phyloP scores from a whole-genome alignment of 768 basidiomycete species.

The Tephrocybe rancida region DNA sequence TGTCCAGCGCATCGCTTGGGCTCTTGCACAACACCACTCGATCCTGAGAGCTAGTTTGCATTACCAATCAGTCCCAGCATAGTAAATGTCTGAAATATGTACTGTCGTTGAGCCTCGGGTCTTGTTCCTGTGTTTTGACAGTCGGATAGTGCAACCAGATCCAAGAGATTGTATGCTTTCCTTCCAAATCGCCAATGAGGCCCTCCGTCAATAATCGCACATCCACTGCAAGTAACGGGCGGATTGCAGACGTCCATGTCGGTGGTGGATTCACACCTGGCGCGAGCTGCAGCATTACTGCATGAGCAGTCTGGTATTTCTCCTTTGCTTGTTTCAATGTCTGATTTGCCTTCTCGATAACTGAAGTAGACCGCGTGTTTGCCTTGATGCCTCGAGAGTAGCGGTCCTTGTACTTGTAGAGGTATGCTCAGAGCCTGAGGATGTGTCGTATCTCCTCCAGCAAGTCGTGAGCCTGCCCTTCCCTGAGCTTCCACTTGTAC shows the following conservation, averaged over 20 bases:
- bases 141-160: not conserved
- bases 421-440: conserved; percentile 2
- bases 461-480: not conserved
- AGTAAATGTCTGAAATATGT: no score
- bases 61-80: not conserved
- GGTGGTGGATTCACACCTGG: not conserved
- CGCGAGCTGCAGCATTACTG: not conserved
- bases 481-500: not conserved
- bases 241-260: not conserved
- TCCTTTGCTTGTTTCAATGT: not conserved
- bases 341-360: not conserved
- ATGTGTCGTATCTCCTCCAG: not conserved
- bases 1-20: conserved; percentile 19
- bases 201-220: not conserved
- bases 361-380: not conserved
- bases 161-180: not conserved
- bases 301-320: not conserved
- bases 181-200: conserved; percentile 1
- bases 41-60: conserved; percentile 16
- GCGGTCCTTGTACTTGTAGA: conserved; percentile 14
- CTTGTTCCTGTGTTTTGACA: not conserved
- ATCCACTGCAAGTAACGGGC: not conserved
- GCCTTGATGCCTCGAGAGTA: not conserved
- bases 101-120: not conserved
- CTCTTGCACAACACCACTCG: conserved; percentile 24